These are phyloP conservation scores for Neltuma alba DNA, from an alignment of 306 rosid species.

Conservation along the genomic window DNA sequence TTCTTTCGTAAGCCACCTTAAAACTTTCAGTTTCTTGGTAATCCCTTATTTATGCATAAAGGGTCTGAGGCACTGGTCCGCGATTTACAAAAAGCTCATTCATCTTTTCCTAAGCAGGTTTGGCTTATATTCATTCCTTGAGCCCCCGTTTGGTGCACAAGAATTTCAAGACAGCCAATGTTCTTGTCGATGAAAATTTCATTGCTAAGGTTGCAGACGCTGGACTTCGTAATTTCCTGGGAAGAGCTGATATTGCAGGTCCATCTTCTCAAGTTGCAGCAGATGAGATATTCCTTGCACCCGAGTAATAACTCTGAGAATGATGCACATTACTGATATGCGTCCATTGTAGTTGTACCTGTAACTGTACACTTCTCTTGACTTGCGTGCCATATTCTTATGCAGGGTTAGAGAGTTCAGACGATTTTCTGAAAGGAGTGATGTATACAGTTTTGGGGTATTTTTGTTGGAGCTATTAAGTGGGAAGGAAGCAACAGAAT, in stretches of 20 bases:
- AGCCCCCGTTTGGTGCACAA: conserved; percentile 90
- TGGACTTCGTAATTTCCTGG: conserved; percentile 74
- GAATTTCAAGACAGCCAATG: conserved; percentile 89
- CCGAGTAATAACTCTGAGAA: conserved; percentile 61
- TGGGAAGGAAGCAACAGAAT: conserved; percentile 72
- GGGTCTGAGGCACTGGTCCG: conserved; percentile 35
- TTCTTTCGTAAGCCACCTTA: conserved; percentile 49
- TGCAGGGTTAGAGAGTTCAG: conserved; percentile 89
- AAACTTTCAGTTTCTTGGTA: conserved; percentile 39
- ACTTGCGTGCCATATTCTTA: conserved; percentile 30
- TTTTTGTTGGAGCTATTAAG: conserved; percentile 83
- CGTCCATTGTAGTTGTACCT: conserved; percentile 11
- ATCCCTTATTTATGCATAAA: conserved; percentile 25
- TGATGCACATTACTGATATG: conserved; percentile 20
- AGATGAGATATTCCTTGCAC: conserved; percentile 84
- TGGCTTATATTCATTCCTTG: conserved; percentile 81
- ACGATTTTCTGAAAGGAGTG: conserved; percentile 90
- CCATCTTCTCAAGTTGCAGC: conserved; percentile 71
- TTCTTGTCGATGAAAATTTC: conserved; percentile 84
- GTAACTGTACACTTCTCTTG: not conserved
- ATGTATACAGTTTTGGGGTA: conserved; percentile 87
- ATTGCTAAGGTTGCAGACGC: conserved; percentile 96
- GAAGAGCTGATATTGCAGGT: conserved; percentile 69
- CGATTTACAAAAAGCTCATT: conserved; percentile 40
- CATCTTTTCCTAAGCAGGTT: conserved; percentile 53